Evolutionary conservation across 2,329 filamentous ascomycete species (phyloP), one percentile per base, ranked within the genome.

Genomic region (Pseudogymnoascus sp.): DNA sequence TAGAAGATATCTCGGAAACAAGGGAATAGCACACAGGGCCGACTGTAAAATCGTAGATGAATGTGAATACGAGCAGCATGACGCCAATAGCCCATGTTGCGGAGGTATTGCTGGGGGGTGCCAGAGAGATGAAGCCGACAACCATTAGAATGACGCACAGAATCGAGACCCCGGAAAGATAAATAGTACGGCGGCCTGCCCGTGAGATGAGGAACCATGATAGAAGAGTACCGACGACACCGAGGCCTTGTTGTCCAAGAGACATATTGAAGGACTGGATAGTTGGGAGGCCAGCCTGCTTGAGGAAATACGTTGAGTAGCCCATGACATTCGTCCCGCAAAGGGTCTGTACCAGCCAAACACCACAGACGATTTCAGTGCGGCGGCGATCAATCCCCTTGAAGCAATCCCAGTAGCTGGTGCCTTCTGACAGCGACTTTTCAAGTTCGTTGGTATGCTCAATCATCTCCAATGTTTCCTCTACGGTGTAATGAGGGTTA

Each of bases 241-340:
- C 76, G 44, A 79, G 72, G 4, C 71, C 73, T 7, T 74, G 77
- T 36, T 75, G 0, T 76, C 81, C 66, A 84, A 78, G 9, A 29
- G 79, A 78, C 68, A 84, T 80, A 57, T 78, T 72, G 63, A 83
- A 84, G 0, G 81, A 75, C 29, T 78, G 73, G 21, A 74, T 71
- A 1, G 76, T 74, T 1, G 71, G 67, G 36, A 84, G 69, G 1
- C 81, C 81, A 4, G 80, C 81, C 64, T 81, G 78, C 63, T 80
- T 73, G 70, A 84, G 85, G 69, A 80, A 80, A 67, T 84, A 84
- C 1, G 82, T 86, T 1, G 81, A 83, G 63, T 85, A 87, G 62
- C 83, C 83, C 64, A 84, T 82, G 63, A 87, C 79, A n/a, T 84
- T 81, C 63, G 84, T 82, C 8, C 85, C 84, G 60, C 80, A 82